A percentile compares a stretch with the other conserved stretches of the same genome.
These are phyloP conservation scores for Balamuthia mandrillaris DNA, from an alignment of 208 protist genomes.

Conservation along the genomic window DNA sequence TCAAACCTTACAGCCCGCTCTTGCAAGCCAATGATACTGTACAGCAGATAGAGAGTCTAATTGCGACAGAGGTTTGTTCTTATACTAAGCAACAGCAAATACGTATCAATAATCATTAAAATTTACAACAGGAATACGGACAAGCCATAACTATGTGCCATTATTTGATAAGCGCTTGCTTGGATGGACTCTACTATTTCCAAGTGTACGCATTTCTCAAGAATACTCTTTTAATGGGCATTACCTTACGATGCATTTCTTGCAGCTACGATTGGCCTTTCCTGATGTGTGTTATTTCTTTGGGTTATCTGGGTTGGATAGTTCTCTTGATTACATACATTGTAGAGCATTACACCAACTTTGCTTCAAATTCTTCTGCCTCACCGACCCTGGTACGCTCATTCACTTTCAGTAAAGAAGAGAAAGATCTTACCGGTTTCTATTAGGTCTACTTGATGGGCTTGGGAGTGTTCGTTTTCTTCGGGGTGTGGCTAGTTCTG, in stretches of 20 bases:
- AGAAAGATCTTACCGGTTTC: too few species aligned
- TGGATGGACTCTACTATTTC: slow-evolving; percentile 60
- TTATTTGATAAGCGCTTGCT: slow-evolving; percentile 37
- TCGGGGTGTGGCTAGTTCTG: too few species aligned
- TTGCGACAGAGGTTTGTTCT: not conserved
- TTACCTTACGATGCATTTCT: too few species aligned
- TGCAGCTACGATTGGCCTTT: slow-evolving; percentile 60
- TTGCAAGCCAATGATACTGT: not conserved
- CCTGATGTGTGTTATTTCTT: slow-evolving; percentile 50
- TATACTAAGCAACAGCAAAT: not conserved
- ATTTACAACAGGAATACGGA: not conserved
- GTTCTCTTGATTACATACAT: slow-evolving; percentile 48
- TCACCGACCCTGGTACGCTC: too few species aligned
- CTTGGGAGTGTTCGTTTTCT: too few species aligned
- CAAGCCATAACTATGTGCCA: slow-evolving; percentile 40
- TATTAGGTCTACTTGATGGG: too few species aligned
- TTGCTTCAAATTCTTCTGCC: too few species aligned
- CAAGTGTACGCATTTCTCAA: slow-evolving; percentile 43
- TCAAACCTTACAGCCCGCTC: slow-evolving; percentile 32
- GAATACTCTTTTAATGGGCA: not conserved
- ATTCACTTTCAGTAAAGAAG: too few species aligned
- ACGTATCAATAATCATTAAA: not conserved
- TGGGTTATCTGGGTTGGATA: slow-evolving; percentile 66
- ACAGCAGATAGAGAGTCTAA: not conserved
- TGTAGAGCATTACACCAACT: slow-evolving; percentile 48